A percentile compares a stretch with the other conserved stretches of the same genome.
Evolutionary conservation across 225 moss, liverwort and hornwort species (phyloP).

Genomic region (Pleurozium schreberi): DNA sequence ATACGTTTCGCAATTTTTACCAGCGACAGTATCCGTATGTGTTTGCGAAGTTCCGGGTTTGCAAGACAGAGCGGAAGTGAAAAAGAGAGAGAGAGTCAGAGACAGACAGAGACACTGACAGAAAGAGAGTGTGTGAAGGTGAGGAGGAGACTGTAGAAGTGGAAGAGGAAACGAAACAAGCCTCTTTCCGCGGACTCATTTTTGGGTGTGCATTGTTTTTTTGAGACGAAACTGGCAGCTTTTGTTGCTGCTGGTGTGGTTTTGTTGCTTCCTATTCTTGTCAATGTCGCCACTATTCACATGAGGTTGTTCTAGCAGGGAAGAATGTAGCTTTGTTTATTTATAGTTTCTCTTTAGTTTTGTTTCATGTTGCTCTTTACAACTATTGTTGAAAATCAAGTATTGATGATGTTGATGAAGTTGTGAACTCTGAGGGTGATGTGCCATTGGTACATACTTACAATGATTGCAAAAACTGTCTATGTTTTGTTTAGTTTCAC

Average conservation of each 20-base stretch:
- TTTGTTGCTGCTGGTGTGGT: background rate
- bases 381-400: background rate
- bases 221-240: background rate
- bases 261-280: background rate
- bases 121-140: background rate
- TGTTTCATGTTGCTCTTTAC: background rate
- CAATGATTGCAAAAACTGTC: background rate
- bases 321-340: background rate
- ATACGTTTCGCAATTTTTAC: constrained; percentile 74
- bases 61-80: constrained; percentile 6
- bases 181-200: background rate
- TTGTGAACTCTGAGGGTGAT: background rate
- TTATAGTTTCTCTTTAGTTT: background rate
- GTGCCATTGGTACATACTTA: background rate
- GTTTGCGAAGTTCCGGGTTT: constrained; percentile 82
- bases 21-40: constrained; percentile 71
- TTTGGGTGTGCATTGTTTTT: background rate
- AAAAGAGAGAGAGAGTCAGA: background rate
- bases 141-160: background rate
- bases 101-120: too few relatives aligned
- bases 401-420: background rate
- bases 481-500: background rate
- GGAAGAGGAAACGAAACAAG: background rate
- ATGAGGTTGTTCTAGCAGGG: background rate
- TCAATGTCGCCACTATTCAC: background rate